These are phyloP conservation scores for Alternaria ventricosa DNA, from an alignment of 2,329 filamentous ascomycete species.

Conservation along the genomic window DNA sequence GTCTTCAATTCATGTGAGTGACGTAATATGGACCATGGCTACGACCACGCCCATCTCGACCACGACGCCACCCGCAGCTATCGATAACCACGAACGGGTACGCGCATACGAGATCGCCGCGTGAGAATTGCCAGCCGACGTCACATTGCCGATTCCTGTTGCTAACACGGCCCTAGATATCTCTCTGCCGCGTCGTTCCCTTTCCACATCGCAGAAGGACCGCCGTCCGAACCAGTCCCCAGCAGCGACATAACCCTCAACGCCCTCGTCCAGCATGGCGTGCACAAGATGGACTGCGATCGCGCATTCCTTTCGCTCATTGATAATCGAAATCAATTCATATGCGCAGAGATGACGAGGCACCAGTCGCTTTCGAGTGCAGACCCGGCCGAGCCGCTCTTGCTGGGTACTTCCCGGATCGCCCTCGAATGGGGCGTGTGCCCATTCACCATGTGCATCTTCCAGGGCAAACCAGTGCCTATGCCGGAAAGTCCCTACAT, in stretches of 20 bases:
- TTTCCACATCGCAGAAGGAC: conserved; percentile 11
- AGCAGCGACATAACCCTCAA: conserved; percentile 19
- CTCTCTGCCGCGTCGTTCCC: conserved; percentile 20
- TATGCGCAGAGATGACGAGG: conserved; percentile 20
- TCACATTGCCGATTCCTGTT: neutral
- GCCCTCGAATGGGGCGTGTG: conserved; percentile 20
- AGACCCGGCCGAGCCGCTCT: conserved; percentile 5
- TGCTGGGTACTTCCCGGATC: conserved; percentile 10
- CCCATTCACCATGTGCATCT: conserved; percentile 16
- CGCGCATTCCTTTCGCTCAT: conserved; percentile 20
- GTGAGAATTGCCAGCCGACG: conserved; percentile 2
- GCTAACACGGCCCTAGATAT: conserved; percentile 7
- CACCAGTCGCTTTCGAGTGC: conserved; percentile 6
- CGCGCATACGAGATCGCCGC: conserved; percentile 13
- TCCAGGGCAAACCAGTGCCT: conserved; percentile 4
- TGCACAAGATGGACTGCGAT: conserved; percentile 14
- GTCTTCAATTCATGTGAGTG: neutral
- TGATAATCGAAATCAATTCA: conserved; percentile 15
- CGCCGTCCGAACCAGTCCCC: conserved; percentile 11
- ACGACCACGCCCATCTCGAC: neutral
- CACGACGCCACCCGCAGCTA: neutral
- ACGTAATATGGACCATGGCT: neutral
- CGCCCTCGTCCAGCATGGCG: conserved; percentile 18
- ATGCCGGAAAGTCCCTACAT: conserved; percentile 6
- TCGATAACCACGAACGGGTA: conserved; percentile 9